phyloP scores from a whole-genome alignment of 2,329 filamentous ascomycete species.

The Zalaria obscura region DNA sequence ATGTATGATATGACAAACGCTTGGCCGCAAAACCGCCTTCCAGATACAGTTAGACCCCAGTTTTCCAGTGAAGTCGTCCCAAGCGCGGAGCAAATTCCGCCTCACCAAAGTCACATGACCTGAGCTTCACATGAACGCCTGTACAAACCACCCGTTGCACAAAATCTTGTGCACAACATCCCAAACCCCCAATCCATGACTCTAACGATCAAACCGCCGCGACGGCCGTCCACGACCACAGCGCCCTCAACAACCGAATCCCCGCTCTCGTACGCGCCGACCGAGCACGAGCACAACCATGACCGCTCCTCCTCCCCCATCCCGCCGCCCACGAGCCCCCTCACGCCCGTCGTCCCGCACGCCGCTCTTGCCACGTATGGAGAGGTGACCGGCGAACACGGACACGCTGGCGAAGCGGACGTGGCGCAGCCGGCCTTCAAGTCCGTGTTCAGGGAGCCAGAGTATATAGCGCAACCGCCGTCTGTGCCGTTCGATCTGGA shows the following conservation, averaged over 20 bases:
- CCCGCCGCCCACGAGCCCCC: conserved; percentile 7
- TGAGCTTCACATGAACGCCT: no score
- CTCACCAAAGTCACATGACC: no score
- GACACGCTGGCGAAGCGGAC: not conserved
- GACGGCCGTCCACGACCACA: conserved; percentile 8
- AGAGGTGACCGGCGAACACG: not conserved
- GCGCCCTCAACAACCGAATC: conserved; percentile 1
- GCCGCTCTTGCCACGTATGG: not conserved
- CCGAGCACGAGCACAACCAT: conserved; percentile 1
- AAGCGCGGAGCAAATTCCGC: no score
- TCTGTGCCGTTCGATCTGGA: conserved; percentile 31
- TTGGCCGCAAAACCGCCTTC: no score
- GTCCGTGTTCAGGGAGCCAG: conserved; percentile 9
- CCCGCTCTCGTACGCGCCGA: not conserved
- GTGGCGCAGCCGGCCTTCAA: not conserved
- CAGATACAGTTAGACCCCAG: no score
- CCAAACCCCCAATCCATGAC: conserved; percentile 7
- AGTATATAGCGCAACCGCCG: conserved; percentile 27
- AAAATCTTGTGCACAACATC: not conserved
- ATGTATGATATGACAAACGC: no score
- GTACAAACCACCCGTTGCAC: no score
- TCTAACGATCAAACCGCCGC: conserved; percentile 12
- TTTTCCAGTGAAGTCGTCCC: no score
- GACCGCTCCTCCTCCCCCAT: conserved; percentile 5
- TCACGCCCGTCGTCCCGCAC: conserved; percentile 4